Percentiles rank a stretch among this genome's conserved stretches.
phyloP scores from a whole-genome alignment of 225 moss, liverwort and hornwort genomes.

The Asterella californica region DNA sequence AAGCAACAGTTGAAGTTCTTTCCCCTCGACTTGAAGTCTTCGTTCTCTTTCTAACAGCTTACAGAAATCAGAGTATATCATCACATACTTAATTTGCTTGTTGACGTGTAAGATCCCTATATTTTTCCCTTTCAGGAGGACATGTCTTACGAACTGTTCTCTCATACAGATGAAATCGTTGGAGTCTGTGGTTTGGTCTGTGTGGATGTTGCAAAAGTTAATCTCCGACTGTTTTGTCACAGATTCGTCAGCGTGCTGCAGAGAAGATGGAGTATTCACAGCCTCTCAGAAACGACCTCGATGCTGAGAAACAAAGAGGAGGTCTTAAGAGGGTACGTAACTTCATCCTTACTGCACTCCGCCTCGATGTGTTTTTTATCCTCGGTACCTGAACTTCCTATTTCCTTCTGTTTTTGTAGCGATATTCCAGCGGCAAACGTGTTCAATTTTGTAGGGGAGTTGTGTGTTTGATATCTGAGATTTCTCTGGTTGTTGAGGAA shows the following conservation, averaged over 20 bases:
- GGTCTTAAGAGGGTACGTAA: slow-evolving; percentile 2
- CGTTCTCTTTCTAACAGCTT: not conserved
- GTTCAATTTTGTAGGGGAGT: too few relatives aligned
- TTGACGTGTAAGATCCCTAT: not conserved
- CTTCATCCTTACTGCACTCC: too few relatives aligned
- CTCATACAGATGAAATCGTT: not conserved
- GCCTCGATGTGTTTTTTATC: not conserved
- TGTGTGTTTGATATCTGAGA: too few relatives aligned
- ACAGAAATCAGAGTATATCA: not conserved
- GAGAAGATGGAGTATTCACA: slow-evolving; percentile 3
- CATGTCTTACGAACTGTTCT: not conserved
- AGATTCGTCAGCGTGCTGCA: slow-evolving; percentile 13
- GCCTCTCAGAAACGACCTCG: not conserved
- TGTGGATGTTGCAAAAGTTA: not conserved
- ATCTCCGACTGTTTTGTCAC: not conserved
- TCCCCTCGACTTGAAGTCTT: not conserved
- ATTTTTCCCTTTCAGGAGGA: not conserved
- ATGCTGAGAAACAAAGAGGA: not conserved
- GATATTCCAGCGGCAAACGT: too few relatives aligned
- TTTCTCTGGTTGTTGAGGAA: too few relatives aligned
- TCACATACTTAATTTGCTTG: not conserved
- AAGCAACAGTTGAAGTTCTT: not conserved
- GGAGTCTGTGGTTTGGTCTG: not conserved
- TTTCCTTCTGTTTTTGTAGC: not conserved
- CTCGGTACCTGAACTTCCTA: not conserved